Evolutionary conservation across 805 yeast genomes (phyloP).

Genomic region (Lachancea quebecensis): DNA sequence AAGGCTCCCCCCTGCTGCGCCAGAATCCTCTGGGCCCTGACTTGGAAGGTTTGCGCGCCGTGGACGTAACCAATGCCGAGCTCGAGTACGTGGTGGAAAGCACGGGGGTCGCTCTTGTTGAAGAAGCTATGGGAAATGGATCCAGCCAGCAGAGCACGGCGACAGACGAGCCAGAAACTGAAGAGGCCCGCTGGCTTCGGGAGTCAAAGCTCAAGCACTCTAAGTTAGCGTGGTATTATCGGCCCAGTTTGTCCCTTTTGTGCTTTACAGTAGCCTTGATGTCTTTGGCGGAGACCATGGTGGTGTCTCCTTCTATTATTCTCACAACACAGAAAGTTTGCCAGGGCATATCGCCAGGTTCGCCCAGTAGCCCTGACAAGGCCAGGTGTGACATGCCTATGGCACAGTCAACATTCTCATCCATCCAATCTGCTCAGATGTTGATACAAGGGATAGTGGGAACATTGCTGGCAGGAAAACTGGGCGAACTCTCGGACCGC

Average conservation of each 20-base stretch:
- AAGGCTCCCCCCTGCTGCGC: background rate
- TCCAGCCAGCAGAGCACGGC: slow-evolving; percentile 10
- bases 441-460: slow-evolving; percentile 40
- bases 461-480: slow-evolving; percentile 50
- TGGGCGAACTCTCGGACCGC: slow-evolving; percentile 58
- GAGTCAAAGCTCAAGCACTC: slow-evolving; percentile 42
- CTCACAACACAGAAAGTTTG: slow-evolving; percentile 37
- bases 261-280: slow-evolving; percentile 37
- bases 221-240: slow-evolving; percentile 43
- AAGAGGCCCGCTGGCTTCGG: slow-evolving; percentile 36
- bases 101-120: slow-evolving; percentile 14
- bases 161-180: background rate
- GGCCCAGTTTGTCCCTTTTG: slow-evolving; percentile 52
- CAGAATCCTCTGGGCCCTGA: background rate
- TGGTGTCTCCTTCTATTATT: slow-evolving; percentile 35
- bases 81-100: slow-evolving; percentile 20
- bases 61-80: slow-evolving; percentile 12
- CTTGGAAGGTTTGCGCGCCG: slow-evolving; percentile 1
- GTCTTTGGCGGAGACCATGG: slow-evolving; percentile 37
- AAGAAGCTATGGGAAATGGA: slow-evolving; percentile 9
- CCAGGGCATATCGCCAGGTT: slow-evolving; percentile 22
- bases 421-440: slow-evolving; percentile 40
- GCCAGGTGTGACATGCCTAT: slow-evolving; percentile 32
- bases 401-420: slow-evolving; percentile 42
- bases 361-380: slow-evolving; percentile 26